Percentiles rank a stretch among this genome's conserved stretches.
These are phyloP conservation scores for Phytophthora rubi DNA, from an alignment of 352 stramenopile genomes.

Conservation along the genomic window DNA sequence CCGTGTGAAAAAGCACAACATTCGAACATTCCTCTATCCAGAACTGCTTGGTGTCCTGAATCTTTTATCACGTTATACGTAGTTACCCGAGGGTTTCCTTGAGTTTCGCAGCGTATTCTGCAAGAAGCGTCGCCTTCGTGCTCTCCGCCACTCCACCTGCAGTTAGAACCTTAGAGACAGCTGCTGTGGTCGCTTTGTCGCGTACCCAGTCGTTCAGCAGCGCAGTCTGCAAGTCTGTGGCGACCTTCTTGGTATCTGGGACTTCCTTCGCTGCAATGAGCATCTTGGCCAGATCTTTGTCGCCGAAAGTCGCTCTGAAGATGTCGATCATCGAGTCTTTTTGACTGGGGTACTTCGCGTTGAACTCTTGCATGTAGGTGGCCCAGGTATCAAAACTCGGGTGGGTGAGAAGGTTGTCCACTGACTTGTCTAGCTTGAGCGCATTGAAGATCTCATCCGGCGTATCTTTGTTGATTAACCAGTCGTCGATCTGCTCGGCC, in stretches of 20 bases:
- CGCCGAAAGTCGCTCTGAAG: neutral
- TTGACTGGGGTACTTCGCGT: neutral
- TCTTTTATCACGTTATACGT: too few species aligned
- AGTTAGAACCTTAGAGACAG: neutral
- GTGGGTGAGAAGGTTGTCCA: neutral
- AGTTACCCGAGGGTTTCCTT: too few species aligned
- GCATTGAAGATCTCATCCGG: neutral
- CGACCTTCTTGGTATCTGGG: neutral
- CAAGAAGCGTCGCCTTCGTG: too few species aligned
- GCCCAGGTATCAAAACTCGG: neutral
- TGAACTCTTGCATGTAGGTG: neutral
- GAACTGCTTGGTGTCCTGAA: too few species aligned
- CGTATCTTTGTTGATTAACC: neutral
- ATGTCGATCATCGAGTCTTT: neutral
- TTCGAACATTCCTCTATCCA: too few species aligned
- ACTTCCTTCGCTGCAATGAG: neutral
- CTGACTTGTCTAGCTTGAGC: neutral
- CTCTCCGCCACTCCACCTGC: neutral
- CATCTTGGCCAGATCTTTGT: neutral
- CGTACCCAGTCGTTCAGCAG: neutral
- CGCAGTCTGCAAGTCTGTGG: neutral
- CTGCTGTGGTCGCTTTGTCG: neutral
- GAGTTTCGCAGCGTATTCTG: too few species aligned
- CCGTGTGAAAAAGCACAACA: too few species aligned
- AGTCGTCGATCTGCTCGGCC: neutral